Evolutionary conservation across 305 asterid genomes (phyloP).

Genomic region (Fraxinus albicans): DNA sequence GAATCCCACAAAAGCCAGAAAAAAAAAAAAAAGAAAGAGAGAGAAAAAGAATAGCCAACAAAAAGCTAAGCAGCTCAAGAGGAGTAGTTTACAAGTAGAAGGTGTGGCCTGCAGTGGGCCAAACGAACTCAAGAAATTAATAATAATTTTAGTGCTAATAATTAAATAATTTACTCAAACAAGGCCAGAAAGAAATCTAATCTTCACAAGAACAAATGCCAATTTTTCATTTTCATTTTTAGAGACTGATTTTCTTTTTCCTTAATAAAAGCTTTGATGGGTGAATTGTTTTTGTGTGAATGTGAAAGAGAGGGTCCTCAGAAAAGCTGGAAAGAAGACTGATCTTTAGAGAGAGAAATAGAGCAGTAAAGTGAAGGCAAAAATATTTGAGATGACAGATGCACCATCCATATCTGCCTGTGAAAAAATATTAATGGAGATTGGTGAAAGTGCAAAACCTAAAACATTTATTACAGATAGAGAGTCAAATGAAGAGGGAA

Average conservation of each 20-base stretch:
- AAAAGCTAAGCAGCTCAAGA: slow-evolving; percentile 34
- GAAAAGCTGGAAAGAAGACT: slow-evolving; percentile 60
- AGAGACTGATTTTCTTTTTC: slow-evolving; percentile 14
- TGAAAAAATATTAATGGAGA: slow-evolving; percentile 6
- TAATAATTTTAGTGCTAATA: slow-evolving; percentile 26
- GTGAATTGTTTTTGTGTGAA: slow-evolving; percentile 50
- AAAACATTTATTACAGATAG: too few species aligned
- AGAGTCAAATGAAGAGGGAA: too few species aligned
- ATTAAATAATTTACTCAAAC: slow-evolving; percentile 29
- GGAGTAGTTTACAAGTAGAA: slow-evolving; percentile 65
- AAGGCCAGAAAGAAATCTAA: slow-evolving; percentile 56
- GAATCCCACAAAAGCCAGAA: slow-evolving; percentile 25
- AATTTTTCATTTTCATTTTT: slow-evolving; percentile 5
- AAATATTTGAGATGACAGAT: slow-evolving; percentile 9
- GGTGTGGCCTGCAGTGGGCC: slow-evolving; percentile 56
- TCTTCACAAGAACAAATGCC: slow-evolving; percentile 34
- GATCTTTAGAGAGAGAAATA: slow-evolving; percentile 41
- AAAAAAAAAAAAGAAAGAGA: neutral
- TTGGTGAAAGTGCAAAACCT: too few species aligned
- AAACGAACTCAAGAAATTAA: slow-evolving; percentile 44
- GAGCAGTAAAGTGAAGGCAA: slow-evolving; percentile 43
- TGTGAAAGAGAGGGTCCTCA: slow-evolving; percentile 42
- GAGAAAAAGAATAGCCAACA: slow-evolving; percentile 25
- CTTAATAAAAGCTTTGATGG: slow-evolving; percentile 33
- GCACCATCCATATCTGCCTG: slow-evolving; percentile 43